These are phyloP conservation scores for Dothistroma septosporum DNA, from an alignment of 2,329 filamentous ascomycete species.

Conservation along the genomic window DNA sequence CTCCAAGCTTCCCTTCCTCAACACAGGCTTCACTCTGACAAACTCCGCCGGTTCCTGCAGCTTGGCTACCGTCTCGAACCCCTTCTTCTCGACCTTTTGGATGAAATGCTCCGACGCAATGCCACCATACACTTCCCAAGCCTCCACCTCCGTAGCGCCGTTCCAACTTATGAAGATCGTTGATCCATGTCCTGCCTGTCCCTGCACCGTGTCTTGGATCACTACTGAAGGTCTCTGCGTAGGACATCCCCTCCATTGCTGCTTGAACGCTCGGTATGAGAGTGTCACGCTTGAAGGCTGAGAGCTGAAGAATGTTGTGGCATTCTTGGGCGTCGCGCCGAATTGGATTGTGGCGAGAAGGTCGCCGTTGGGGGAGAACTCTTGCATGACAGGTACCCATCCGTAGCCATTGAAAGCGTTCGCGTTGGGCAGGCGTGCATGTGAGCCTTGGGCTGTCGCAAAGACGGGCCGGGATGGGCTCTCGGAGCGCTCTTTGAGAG, in stretches of 20 bases:
- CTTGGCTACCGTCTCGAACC: slow-evolving; percentile 21
- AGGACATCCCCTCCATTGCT: slow-evolving; percentile 22
- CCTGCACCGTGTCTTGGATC: background rate
- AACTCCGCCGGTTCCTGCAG: slow-evolving; percentile 14
- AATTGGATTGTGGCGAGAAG: slow-evolving; percentile 18
- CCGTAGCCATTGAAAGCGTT: slow-evolving; percentile 20
- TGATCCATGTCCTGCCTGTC: background rate
- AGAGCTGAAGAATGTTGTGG: background rate
- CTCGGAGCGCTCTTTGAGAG: slow-evolving; percentile 10
- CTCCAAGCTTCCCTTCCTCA: slow-evolving; percentile 5
- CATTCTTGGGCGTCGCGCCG: slow-evolving; percentile 5
- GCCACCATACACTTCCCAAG: slow-evolving; percentile 39
- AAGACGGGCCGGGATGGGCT: slow-evolving; percentile 17
- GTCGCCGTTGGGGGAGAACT: slow-evolving; percentile 17
- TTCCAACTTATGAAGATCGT: slow-evolving; percentile 50
- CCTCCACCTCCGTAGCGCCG: slow-evolving; percentile 42
- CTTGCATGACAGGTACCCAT: slow-evolving; percentile 20
- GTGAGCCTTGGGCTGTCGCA: slow-evolving; percentile 21
- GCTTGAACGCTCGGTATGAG: slow-evolving; percentile 22
- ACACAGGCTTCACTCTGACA: slow-evolving; percentile 15
- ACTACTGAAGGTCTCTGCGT: slow-evolving; percentile 11
- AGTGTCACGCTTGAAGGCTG: slow-evolving; percentile 11
- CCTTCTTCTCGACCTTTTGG: slow-evolving; percentile 14
- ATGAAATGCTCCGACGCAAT: slow-evolving; percentile 14
- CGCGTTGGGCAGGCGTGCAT: slow-evolving; percentile 14